Evolutionary conservation across 768 basidiomycete genomes (phyloP), one percentile per base, ranked within the genome.

Genomic region (Psilocybe sp.): DNA sequence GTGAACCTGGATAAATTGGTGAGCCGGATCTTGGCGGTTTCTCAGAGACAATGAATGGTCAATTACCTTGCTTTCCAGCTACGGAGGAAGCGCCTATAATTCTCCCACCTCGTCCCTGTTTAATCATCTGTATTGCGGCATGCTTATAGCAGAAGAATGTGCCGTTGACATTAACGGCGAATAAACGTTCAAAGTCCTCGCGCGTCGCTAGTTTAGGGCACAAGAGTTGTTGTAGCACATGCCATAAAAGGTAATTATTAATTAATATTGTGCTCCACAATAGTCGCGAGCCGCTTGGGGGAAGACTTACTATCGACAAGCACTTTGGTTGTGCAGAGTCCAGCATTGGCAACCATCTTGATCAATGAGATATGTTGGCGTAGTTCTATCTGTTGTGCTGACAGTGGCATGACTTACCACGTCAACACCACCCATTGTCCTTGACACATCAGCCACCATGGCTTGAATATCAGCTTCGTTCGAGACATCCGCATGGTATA

Each of bases 131-230:
- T 44, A 68, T 70, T 19, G 79, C 83, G 3, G 82, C 85, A 50
- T 84, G 72, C 42, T 84, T 80, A 37, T 85, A 85, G 58, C 80
- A 84, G 51, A 80, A 72, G 66, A 80, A 84, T 0, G 74, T 66
- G 33, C 81, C 82, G 47, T 79, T 74, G 51, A 76, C 70, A 57
- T 87, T 86, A 58, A 85, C 66, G 5, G 73, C 66, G 52, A 78
- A 68, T 4, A 65, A 38, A 58, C 58, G 64, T 58, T 82, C 71
- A 71, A 67, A 76, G 1, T 70, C 63, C 5, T 72, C 65, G 3
- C 67, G 45, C 2, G 60, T 57, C 3, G 68, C 77, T 69, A 47
- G 23, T 28, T 28, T 28, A 28, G 23, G 23, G 7, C 23, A 28
- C 23, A 28, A 28, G 7, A 7, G 23, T 28, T 28, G 23, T 28